phyloP scores from a whole-genome alignment of 2,329 filamentous ascomycete genomes.

The Hypoxylon sp. region DNA sequence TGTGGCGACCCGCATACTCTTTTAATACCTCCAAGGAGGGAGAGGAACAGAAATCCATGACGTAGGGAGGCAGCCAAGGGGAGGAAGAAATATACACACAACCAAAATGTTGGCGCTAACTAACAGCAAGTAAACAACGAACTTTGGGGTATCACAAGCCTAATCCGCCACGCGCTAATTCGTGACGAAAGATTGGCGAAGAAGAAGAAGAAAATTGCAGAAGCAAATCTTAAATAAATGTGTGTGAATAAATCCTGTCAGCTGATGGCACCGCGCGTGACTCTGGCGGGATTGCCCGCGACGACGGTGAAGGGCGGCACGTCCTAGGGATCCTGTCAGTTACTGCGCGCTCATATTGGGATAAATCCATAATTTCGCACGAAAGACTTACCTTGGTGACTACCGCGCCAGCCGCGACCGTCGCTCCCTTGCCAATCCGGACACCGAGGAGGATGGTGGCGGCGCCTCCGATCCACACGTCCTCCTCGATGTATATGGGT shows the following conservation, averaged over 20 bases:
- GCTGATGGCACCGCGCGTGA: constrained; percentile 54
- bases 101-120: too few relatives aligned
- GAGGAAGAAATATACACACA: too few relatives aligned
- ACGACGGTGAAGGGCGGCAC: constrained; percentile 74
- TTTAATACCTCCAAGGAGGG: too few relatives aligned
- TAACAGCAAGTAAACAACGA: constrained; percentile 3
- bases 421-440: constrained; percentile 79
- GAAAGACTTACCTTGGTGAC: constrained; percentile 76
- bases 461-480: constrained; percentile 83
- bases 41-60: too few relatives aligned
- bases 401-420: constrained; percentile 83
- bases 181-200: background rate
- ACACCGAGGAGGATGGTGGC: constrained; percentile 81
- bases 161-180: constrained; percentile 20
- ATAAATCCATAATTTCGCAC: too few relatives aligned
- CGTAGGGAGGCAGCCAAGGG: too few relatives aligned
- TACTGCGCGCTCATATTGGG: too few relatives aligned
- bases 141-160: constrained; percentile 15
- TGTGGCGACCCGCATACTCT: too few relatives aligned
- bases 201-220: constrained; percentile 1
- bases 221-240: constrained; percentile 7
- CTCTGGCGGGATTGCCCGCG: constrained; percentile 73
- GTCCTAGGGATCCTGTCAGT: too few relatives aligned
- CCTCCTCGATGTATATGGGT: constrained; percentile 80
- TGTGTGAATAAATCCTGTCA: constrained; percentile 28